These are phyloP conservation scores for Novymonas esmeraldas DNA, from an alignment of 208 protist species.

Conservation along the genomic window DNA sequence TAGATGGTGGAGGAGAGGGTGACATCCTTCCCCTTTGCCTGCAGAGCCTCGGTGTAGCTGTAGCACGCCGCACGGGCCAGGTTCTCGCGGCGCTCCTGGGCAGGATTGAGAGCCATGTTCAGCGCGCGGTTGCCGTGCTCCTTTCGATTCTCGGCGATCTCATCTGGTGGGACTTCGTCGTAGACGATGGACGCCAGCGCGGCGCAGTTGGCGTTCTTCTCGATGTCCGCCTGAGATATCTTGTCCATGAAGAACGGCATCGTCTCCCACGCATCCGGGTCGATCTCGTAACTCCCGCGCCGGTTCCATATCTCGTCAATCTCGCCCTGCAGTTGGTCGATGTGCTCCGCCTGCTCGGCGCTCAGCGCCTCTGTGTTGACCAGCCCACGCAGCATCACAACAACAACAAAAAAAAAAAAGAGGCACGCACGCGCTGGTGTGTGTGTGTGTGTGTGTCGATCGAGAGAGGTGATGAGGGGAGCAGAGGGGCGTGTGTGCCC, in stretches of 20 bases:
- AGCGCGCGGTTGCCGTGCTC: conserved; percentile 83
- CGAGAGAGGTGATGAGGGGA: not conserved
- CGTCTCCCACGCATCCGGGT: conserved; percentile 82
- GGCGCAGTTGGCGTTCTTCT: conserved; percentile 73
- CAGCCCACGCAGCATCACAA: conserved; percentile 44
- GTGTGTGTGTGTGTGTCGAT: not conserved
- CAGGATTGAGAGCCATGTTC: conserved; percentile 75
- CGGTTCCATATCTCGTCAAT: conserved; percentile 91
- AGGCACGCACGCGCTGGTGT: not conserved
- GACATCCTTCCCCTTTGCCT: conserved; percentile 77
- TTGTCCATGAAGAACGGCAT: conserved; percentile 93
- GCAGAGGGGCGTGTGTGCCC: not conserved
- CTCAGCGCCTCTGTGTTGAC: conserved; percentile 51
- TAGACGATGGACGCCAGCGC: conserved; percentile 86
- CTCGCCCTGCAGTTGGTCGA: conserved; percentile 74
- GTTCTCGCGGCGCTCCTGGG: conserved; percentile 78
- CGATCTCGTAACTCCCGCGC: conserved; percentile 83
- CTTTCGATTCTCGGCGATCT: conserved; percentile 87
- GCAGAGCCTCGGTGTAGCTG: conserved; percentile 87
- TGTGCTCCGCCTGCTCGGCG: conserved; percentile 64
- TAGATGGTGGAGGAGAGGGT: conserved; percentile 74
- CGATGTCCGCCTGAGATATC: conserved; percentile 84
- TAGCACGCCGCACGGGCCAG: conserved; percentile 76
- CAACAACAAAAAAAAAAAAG: not conserved
- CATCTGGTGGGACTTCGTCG: conserved; percentile 82